These are phyloP conservation scores for Lodderomyces metapsilosis DNA, from an alignment of 1,139 yeast species.

Conservation along the genomic window DNA sequence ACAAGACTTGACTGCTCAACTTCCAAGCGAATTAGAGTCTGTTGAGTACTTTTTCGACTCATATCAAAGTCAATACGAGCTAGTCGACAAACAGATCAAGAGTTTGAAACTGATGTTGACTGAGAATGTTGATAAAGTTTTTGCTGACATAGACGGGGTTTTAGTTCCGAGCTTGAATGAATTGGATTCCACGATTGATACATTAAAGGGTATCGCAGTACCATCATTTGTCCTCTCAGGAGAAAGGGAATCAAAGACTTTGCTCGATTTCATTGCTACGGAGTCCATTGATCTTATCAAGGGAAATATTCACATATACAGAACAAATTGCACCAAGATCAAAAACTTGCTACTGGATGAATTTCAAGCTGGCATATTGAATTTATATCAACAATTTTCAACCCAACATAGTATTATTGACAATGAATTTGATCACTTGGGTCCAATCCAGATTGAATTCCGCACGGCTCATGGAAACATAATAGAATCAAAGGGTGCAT, in stretches of 20 bases:
- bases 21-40: slow-evolving; percentile 25
- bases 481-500: slow-evolving; percentile 17
- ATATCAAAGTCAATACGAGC: slow-evolving; percentile 17
- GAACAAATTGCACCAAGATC: slow-evolving; percentile 26
- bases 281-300: slow-evolving; percentile 30
- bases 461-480: slow-evolving; percentile 14
- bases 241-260: not conserved
- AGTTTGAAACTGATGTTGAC: not conserved
- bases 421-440: slow-evolving; percentile 23
- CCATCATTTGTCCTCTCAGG: slow-evolving; percentile 25
- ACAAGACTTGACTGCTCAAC: slow-evolving; percentile 20
- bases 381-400: slow-evolving; percentile 16
- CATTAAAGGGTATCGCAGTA: slow-evolving; percentile 26
- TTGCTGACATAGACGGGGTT: slow-evolving; percentile 8
- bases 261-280: slow-evolving; percentile 36
- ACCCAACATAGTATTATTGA: slow-evolving; percentile 18
- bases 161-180: slow-evolving; percentile 24
- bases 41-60: slow-evolving; percentile 22
- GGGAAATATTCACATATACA: slow-evolving; percentile 28
- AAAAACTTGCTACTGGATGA: slow-evolving; percentile 21
- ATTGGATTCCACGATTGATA: slow-evolving; percentile 25
- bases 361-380: slow-evolving; percentile 17
- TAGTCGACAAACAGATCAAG: slow-evolving; percentile 10
- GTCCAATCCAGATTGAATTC: slow-evolving; percentile 20
- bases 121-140: slow-evolving; percentile 6